Evolutionary conservation across 768 basidiomycete genomes (phyloP), one percentile per base, ranked within the genome.

Genomic region (Strobilomyces echinocephalus): DNA sequence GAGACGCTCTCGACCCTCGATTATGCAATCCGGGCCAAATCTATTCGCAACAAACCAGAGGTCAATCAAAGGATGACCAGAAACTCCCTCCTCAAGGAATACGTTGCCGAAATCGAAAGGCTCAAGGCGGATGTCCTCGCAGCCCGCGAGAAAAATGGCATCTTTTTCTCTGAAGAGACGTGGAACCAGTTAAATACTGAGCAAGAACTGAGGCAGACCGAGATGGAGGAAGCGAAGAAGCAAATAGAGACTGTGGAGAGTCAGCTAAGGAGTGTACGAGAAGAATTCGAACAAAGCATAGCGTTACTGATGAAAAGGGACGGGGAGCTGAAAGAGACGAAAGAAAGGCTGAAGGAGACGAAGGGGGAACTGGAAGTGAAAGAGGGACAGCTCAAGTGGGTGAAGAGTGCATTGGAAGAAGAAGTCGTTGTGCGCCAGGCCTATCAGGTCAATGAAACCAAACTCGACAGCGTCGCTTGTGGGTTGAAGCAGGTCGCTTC

Each of bases 1-100:
- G 97, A 98, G 71, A 98, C 97, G 0, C 80, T 97, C 18, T 97
- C 95, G 3, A 99, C 97, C 0, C 85, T 99, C 41, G 94, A 97
- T 68, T 99, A 99, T 62, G 95, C 97, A 30, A 80, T 92, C 43
- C 85, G 91, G 24, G 97, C 97, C 28, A 97, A 95, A 68, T 89
- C 90, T 24, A 98, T 99, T 64, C 82, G 85, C 47, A 98, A 98
- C 73, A 87, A 88, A 62, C 97, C 97, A 8, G 95, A 98, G 69
- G 72, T 97, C 36, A 98, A 98, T 70, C 91, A 93, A 65, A 86
- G 92, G 44, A 88, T 97, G 83, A 92, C 91, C 9, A 85, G 92
- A 44, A 91, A 93, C 56, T 84, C 91, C 1, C 82, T 98, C 46
- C 73, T 99, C 43, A 94, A 94, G 68, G 95, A 97, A 68, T 97